Evolutionary conservation across 2,329 filamentous ascomycete genomes (phyloP), one percentile per base, ranked within the genome.

Genomic region (Talaromyces sp.): DNA sequence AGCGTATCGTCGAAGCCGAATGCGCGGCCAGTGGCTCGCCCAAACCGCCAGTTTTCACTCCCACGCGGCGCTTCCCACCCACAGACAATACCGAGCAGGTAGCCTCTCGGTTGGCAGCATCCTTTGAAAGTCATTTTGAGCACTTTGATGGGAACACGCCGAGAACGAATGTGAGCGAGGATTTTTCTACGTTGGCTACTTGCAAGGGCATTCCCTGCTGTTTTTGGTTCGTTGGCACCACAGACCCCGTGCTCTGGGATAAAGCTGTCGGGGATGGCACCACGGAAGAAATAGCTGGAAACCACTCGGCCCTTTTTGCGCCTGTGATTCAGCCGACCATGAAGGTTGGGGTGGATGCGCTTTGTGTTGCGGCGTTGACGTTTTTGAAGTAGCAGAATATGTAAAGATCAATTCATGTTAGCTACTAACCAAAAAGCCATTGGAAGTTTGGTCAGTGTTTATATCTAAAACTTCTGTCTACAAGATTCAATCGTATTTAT

Each of bases 321-420:
- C 86, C 85, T 5, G 81, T 79, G 0, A 78, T 88, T 28, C 79
- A 83, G 69, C 85, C 85, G 7, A 88, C 86, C 0, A 70, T 89
- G 75, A 78, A 64, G 63, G 75, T 74, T 4, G 86, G 82, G 0
- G 73, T 81, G 2, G 81, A 85, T 72, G 82, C 82, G 1, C 72
- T 85, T 67, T 79, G 78, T 57, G 70, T 82, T 33, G 81, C 77
- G 27, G 82, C 82, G 5, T 74, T 86, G 75, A 82, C 74, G 0
- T 75, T 76, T 56, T 64, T 76, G 28, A 62, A 9, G 27, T 56
- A 56, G n/a, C 47, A 57, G 34, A 36, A 23, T 23, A 23, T 23
- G 2, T 23, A 23, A 23, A 23, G 1, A 23, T 23, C 23, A 23
- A 23, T 23, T 23, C 23, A 23, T 23, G 23, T 23, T 2, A 23